A percentile compares a stretch with the other conserved stretches of the same genome.
These are phyloP conservation scores for Erigeron canadensis DNA, from an alignment of 129 eudicot genomes.

Conservation along the genomic window DNA sequence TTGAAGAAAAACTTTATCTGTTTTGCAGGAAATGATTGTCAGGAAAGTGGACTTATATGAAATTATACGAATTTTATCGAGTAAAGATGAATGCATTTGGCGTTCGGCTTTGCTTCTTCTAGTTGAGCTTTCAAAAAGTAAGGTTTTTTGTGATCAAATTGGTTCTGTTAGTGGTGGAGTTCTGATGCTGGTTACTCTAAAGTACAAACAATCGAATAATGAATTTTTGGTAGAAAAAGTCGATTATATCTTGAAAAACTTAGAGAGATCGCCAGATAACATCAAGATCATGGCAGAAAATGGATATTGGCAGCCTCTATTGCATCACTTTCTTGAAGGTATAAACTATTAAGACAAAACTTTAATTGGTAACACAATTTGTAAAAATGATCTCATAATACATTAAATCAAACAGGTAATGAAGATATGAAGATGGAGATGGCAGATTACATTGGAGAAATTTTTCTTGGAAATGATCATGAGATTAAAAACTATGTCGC, in stretches of 20 bases:
- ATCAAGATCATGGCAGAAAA: slow-evolving; percentile 80
- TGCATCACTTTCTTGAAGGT: slow-evolving; percentile 65
- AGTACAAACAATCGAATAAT: slow-evolving; percentile 48
- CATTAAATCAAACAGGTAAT: slow-evolving; percentile 37
- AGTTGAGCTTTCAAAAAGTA: slow-evolving; percentile 51
- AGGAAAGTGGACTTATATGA: slow-evolving; percentile 40
- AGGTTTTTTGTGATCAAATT: slow-evolving; percentile 36
- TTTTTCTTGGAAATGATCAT: slow-evolving; percentile 49
- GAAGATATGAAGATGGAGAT: slow-evolving; percentile 68
- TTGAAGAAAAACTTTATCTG: not conserved
- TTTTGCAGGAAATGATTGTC: slow-evolving; percentile 50
- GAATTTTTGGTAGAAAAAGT: slow-evolving; percentile 50
- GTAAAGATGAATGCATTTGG: slow-evolving; percentile 46
- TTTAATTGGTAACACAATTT: not conserved
- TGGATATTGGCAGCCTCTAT: slow-evolving; percentile 70
- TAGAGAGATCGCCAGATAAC: slow-evolving; percentile 52
- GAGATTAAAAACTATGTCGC: slow-evolving; percentile 47
- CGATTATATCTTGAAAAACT: slow-evolving; percentile 54
- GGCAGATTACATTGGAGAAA: slow-evolving; percentile 55
- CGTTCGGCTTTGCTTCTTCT: slow-evolving; percentile 55
- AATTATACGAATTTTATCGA: slow-evolving; percentile 50
- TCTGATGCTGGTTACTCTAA: slow-evolving; percentile 52
- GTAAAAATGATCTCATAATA: not conserved
- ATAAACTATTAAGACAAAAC: not conserved
- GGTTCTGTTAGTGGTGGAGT: slow-evolving; percentile 54